Evolutionary conservation across 768 basidiomycete species (phyloP).

Genomic region (Pleurotus tuoliensis): DNA sequence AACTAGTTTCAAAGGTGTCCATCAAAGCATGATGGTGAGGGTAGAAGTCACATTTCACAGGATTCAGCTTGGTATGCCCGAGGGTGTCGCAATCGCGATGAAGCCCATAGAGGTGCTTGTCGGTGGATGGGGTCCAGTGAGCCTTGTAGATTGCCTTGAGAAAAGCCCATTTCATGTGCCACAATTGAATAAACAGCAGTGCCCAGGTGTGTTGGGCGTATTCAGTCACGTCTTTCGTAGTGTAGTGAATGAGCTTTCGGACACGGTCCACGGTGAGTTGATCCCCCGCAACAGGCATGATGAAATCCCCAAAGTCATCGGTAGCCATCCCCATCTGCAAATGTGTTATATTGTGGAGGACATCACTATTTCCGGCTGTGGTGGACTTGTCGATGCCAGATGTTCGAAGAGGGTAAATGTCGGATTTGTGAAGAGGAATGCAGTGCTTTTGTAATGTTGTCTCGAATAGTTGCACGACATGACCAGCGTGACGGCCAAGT

Average conservation of each 20-base stretch:
- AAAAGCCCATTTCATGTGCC: conserved; percentile 18
- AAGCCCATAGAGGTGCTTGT: conserved; percentile 4
- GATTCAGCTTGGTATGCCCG: conserved; percentile 11
- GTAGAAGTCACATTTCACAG: conserved; percentile 14
- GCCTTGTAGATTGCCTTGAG: conserved; percentile 13
- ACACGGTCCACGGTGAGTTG: conserved; percentile 15
- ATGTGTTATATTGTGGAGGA: conserved; percentile 9
- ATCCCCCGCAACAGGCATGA: conserved; percentile 15
- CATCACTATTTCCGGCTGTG: background rate
- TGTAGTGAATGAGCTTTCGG: conserved; percentile 11
- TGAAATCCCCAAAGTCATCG: background rate
- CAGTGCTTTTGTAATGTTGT: conserved; percentile 6
- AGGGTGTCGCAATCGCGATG: conserved; percentile 5
- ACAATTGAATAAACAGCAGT: conserved; percentile 15
- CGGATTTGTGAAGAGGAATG: conserved; percentile 10
- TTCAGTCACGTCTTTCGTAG: background rate
- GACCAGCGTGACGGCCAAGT: background rate
- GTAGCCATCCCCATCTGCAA: conserved; percentile 9
- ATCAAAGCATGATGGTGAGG: conserved; percentile 12
- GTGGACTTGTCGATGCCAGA: conserved; percentile 15
- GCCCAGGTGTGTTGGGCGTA: conserved; percentile 13
- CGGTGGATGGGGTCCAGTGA: conserved; percentile 8
- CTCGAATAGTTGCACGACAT: too few relatives aligned
- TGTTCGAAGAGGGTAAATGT: conserved; percentile 6
- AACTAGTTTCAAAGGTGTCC: conserved; percentile 11